Percentiles rank a stretch among this genome's conserved stretches.
phyloP scores from a whole-genome alignment of 2,329 filamentous ascomycete genomes.

The Aspergillus calidoustus region DNA sequence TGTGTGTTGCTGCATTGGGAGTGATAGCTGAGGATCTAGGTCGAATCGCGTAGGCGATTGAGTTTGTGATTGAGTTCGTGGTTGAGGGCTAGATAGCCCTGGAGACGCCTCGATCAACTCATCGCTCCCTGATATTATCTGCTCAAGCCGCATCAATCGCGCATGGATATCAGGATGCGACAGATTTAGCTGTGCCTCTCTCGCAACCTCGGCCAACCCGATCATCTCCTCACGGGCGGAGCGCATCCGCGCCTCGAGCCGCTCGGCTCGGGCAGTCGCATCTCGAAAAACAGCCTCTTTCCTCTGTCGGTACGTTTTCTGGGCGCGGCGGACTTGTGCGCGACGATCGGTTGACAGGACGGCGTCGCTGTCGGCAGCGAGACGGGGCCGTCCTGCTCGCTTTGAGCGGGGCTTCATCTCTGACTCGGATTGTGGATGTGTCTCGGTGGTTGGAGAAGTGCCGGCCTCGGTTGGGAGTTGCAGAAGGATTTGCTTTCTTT shows the following conservation, averaged over 20 bases:
- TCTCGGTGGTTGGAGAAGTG: too few relatives aligned
- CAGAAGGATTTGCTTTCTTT: too few relatives aligned
- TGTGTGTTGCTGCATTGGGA: slow-evolving; percentile 35
- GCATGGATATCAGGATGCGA: slow-evolving; percentile 3
- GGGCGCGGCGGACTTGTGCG: slow-evolving; percentile 84
- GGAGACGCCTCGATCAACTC: too few relatives aligned
- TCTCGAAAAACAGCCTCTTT: slow-evolving; percentile 81
- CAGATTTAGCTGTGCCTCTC: slow-evolving; percentile 7
- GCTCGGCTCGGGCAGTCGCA: slow-evolving; percentile 71
- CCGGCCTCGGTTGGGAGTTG: too few relatives aligned
- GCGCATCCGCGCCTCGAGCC: slow-evolving; percentile 59
- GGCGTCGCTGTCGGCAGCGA: background rate
- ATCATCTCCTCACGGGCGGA: slow-evolving; percentile 4
- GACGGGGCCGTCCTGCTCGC: slow-evolving; percentile 1
- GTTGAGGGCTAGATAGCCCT: too few relatives aligned
- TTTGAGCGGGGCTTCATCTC: background rate
- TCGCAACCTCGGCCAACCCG: slow-evolving; percentile 1
- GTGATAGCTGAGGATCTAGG: background rate
- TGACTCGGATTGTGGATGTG: too few relatives aligned
- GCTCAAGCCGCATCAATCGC: background rate
- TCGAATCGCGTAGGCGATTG: background rate
- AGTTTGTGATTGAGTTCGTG: background rate
- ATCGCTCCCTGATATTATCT: too few relatives aligned
- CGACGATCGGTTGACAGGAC: slow-evolving; percentile 56
- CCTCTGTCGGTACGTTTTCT: slow-evolving; percentile 80